phyloP scores from a whole-genome alignment of 2,329 filamentous ascomycete species.

The Colletotrichum gloeosporioides region DNA sequence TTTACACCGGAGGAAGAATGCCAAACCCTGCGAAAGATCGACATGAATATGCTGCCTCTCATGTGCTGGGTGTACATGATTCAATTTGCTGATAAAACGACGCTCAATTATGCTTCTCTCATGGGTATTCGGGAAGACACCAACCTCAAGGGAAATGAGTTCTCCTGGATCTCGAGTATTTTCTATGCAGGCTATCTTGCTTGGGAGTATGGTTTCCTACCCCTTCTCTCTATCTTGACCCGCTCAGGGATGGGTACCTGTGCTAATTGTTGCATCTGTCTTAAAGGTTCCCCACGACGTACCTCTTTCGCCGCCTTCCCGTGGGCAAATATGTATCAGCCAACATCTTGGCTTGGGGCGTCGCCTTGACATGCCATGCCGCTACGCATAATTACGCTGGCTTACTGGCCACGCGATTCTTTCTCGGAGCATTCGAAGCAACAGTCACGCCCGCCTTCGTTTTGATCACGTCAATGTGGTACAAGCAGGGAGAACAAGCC shows the following conservation, averaged over 20 bases:
- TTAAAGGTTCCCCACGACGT: slow-evolving; percentile 39
- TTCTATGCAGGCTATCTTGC: slow-evolving; percentile 26
- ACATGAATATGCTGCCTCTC: background rate
- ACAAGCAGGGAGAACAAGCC: slow-evolving; percentile 34
- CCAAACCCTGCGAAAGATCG: slow-evolving; percentile 1
- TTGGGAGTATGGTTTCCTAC: slow-evolving; percentile 18
- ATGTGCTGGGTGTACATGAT: slow-evolving; percentile 16
- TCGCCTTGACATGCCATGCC: slow-evolving; percentile 27
- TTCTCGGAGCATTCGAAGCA: slow-evolving; percentile 29
- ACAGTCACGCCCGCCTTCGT: slow-evolving; percentile 29
- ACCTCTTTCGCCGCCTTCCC: slow-evolving; percentile 34
- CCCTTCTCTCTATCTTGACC: background rate
- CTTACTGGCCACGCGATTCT: slow-evolving; percentile 24
- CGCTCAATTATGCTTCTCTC: slow-evolving; percentile 18
- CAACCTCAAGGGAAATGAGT: slow-evolving; percentile 18
- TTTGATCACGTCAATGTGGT: slow-evolving; percentile 29
- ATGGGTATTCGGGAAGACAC: slow-evolving; percentile 22
- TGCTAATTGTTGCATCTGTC: background rate
- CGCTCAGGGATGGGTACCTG: background rate
- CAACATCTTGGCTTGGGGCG: slow-evolving; percentile 46
- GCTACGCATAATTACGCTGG: slow-evolving; percentile 25
- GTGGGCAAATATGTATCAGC: slow-evolving; percentile 38
- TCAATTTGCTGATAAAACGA: slow-evolving; percentile 15
- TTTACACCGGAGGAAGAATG: slow-evolving; percentile 9
- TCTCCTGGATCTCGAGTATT: slow-evolving; percentile 24